Conservation (phyloP, 2,329 filamentous ascomycete species). For the Didymella pomorum region DNA sequence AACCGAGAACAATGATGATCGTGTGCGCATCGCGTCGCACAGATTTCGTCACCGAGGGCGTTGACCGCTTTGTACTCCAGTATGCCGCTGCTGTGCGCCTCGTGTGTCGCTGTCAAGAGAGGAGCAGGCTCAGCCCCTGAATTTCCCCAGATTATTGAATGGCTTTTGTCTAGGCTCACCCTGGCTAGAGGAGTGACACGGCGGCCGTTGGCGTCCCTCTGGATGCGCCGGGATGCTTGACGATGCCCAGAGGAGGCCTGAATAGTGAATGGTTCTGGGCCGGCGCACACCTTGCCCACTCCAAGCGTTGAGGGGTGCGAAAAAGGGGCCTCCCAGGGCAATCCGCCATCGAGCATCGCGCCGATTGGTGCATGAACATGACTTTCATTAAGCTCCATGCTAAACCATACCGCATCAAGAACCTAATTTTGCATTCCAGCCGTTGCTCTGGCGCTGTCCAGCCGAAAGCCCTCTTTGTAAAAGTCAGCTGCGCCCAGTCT, state of each 20-base stretch:
- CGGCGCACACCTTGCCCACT: constrained; percentile 23
- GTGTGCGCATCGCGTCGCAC: constrained; percentile 9
- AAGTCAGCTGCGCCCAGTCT: constrained; percentile 36
- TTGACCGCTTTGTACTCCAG: constrained; percentile 16
- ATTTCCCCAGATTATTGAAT: constrained; percentile 49
- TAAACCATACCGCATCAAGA: constrained; percentile 30
- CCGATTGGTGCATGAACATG: constrained; percentile 35
- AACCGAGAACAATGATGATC: constrained; percentile 16
- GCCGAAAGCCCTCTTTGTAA: constrained; percentile 29
- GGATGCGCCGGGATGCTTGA: constrained; percentile 31
- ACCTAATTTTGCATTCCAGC: constrained; percentile 46
- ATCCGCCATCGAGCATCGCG: constrained; percentile 9
- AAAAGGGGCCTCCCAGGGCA: constrained; percentile 32
- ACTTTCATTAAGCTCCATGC: constrained; percentile 33
- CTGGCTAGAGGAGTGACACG: constrained; percentile 30
- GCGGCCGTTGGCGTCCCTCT: constrained; percentile 34
- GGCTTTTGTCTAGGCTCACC: constrained; percentile 28
- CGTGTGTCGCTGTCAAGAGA: constrained; percentile 10
- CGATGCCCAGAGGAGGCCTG: constrained; percentile 15
- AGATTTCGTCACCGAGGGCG: constrained; percentile 14
- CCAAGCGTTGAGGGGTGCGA: constrained; percentile 22
- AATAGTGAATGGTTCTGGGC: constrained; percentile 24
- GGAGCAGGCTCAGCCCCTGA: constrained; percentile 40
- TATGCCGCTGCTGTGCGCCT: constrained; percentile 8
- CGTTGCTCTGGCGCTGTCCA: constrained; percentile 40